Conservation (phyloP, 495 filamentous ascomycete genomes). For the Penicillium odoratum region DNA sequence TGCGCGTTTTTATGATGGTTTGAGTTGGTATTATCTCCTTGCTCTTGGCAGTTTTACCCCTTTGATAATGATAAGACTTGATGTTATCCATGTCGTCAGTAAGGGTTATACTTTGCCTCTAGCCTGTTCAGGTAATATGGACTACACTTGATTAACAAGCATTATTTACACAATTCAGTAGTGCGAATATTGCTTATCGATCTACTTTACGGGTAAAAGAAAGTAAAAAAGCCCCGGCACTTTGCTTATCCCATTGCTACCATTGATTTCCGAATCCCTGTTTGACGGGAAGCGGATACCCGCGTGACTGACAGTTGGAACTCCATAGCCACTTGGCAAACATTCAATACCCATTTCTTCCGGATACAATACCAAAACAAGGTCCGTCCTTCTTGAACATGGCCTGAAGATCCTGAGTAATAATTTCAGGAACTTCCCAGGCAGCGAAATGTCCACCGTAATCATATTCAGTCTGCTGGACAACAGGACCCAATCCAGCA, state of each 20-base stretch:
- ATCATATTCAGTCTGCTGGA: conserved; percentile 52
- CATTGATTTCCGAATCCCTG: no score
- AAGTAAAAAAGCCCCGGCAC: no score
- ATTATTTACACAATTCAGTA: no score
- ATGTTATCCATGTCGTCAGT: not conserved
- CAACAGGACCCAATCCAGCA: conserved; percentile 50
- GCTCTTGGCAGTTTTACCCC: not conserved
- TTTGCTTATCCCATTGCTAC: no score
- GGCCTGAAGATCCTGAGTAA: conserved; percentile 53
- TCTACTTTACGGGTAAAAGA: no score
- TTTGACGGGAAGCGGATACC: no score
- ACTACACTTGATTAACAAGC: no score
- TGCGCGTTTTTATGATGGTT: not conserved
- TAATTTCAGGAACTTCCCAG: conserved; percentile 54
- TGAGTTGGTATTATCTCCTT: not conserved
- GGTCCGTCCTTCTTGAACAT: conserved; percentile 55
- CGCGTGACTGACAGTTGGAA: no score
- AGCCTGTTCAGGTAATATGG: not conserved
- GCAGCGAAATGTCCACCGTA: conserved; percentile 66
- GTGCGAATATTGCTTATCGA: no score
- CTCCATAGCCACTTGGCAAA: not conserved
- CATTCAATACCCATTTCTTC: conserved; percentile 29
- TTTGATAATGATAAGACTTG: not conserved
- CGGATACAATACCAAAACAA: conserved; percentile 32
- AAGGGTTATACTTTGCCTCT: not conserved